Evolutionary conservation across 306 rosid genomes (phyloP).

Genomic region (Prunus armeniaca): DNA sequence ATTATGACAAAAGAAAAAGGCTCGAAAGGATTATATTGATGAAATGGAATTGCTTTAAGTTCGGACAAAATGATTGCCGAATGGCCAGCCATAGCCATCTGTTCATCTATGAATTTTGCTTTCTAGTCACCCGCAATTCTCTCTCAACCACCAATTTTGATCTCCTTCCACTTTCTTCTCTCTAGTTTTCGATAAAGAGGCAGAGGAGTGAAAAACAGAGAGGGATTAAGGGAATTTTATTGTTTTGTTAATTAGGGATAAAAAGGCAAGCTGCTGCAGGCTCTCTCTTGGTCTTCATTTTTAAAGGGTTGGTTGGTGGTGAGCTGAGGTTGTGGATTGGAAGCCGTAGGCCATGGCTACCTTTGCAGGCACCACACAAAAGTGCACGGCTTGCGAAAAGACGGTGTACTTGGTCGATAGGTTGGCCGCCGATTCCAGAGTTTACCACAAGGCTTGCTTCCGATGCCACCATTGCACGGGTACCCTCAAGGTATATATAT

Average conservation of each 20-base stretch:
- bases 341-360: conserved; percentile 46
- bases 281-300: background rate
- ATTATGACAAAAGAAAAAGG: background rate
- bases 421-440: conserved; percentile 56
- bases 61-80: conserved; percentile 21
- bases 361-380: conserved; percentile 68
- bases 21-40: background rate
- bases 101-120: conserved; percentile 4
- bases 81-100: background rate
- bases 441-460: conserved; percentile 80
- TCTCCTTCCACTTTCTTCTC: background rate
- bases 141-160: conserved; percentile 36
- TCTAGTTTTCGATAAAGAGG: background rate
- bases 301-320: conserved; percentile 10
- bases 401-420: conserved; percentile 71
- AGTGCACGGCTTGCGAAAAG: conserved; percentile 68
- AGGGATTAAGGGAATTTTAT: background rate
- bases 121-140: conserved; percentile 29
- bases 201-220: background rate
- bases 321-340: conserved; percentile 4
- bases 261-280: background rate
- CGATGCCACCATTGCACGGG: conserved; percentile 81
- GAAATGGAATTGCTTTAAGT: conserved; percentile 13
- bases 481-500: conserved; percentile 59
- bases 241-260: background rate